Evolutionary conservation across 1,139 yeast species (phyloP), one percentile per base, ranked within the genome.

Genomic region (Debaryomyces nepalensis): DNA sequence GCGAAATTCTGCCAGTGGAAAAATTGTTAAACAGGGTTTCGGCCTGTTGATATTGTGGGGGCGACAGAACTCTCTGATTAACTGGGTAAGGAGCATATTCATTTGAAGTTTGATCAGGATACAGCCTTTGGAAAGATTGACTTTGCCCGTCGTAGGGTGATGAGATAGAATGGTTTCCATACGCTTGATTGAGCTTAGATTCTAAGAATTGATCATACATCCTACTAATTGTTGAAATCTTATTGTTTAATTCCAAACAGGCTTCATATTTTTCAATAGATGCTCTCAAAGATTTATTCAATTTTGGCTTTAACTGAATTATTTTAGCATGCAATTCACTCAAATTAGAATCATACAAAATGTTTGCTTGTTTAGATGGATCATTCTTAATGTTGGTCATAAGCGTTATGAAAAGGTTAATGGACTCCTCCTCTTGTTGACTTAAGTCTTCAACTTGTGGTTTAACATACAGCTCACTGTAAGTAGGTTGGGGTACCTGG

Each of bases 141-240:
- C 14, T 18, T 10, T 21, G 23, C 4, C 15, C 19, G 7, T 10
- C 15, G 4, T 16, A 15, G n/a, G 26, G 23, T 8, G 37, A 18
- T 10, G 48, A 42, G 12, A 63, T 50, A 14, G 48, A 49, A 41
- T 70, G 75, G 39, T 54, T 59, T 8, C 71, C 70, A 53, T 77
- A 77, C 1, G 80, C 79, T 49, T 66, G 66, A 24, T 69, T 65
- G 41, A 85, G 69, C 59, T 90, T 76, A 27, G 79, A 76, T 51
- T 93, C 97, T 47, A 91, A 70, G 42, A 87, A 75, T 47, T 79
- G 79, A 60, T 93, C 97, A 57, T 93, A 93, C 37, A 86, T 73
- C 47, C 87, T 75, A 54, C 85, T 79, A 23, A 90, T 86, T 3
- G 95, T 85, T 39, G 87, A 82, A 41, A 93, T 76, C 57, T 93